These are phyloP conservation scores for Oenanthe javanica DNA, from an alignment of 140 eudicot genomes.

Conservation along the genomic window DNA sequence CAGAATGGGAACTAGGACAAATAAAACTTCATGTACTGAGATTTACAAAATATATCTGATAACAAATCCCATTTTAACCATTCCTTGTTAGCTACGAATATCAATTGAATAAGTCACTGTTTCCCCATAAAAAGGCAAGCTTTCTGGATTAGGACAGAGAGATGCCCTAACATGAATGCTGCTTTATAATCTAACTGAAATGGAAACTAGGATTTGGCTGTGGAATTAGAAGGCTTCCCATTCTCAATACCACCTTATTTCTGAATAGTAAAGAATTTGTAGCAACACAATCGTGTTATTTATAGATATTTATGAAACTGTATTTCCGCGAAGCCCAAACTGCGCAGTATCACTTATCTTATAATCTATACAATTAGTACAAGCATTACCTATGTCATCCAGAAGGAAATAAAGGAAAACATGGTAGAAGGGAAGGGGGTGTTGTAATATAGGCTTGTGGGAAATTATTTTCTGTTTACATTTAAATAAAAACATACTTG, in stretches of 20 bases:
- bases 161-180: not conserved
- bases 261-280: not conserved
- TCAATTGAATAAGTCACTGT: not conserved
- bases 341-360: not conserved
- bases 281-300: not conserved
- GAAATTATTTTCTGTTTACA: no score
- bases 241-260: not conserved
- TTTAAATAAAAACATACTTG: constrained; percentile 17
- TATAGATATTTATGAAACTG: not conserved
- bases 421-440: not conserved
- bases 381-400: not conserved
- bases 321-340: not conserved
- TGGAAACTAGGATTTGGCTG: not conserved
- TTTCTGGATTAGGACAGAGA: not conserved
- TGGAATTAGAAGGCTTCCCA: not conserved
- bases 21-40: not conserved
- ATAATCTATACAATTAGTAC: not conserved
- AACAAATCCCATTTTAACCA: not conserved
- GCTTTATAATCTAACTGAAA: not conserved
- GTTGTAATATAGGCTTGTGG: not conserved
- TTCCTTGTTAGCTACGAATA: not conserved
- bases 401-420: not conserved
- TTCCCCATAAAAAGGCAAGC: not conserved
- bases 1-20: not conserved
- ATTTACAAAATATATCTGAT: not conserved